These are phyloP conservation scores for Huntiella bhutanensis DNA, from an alignment of 2,329 filamentous ascomycete species.

Conservation along the genomic window DNA sequence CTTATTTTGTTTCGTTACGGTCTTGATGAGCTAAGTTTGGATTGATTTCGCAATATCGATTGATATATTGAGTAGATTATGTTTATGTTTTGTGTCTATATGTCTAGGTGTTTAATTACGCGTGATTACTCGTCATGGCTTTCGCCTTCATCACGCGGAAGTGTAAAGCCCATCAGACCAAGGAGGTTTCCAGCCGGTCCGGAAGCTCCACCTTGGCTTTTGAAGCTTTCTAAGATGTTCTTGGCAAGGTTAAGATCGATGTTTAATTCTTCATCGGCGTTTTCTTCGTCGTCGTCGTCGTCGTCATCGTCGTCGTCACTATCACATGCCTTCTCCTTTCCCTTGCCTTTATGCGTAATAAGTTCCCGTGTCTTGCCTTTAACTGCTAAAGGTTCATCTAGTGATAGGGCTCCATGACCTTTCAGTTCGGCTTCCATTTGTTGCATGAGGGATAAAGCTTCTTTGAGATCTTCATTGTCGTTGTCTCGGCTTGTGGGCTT, in stretches of 20 bases:
- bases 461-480: conserved; percentile 33
- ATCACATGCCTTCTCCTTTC: not conserved
- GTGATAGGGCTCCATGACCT: conserved; percentile 43
- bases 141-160: conserved; percentile 59
- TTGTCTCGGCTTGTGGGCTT: not conserved
- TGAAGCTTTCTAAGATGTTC: conserved; percentile 84
- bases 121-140: conserved; percentile 14
- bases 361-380: conserved; percentile 12
- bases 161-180: conserved; percentile 61
- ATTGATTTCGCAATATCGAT: no score
- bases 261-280: conserved; percentile 42
- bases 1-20: not conserved
- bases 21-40: not conserved
- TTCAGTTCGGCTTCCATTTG: conserved; percentile 58
- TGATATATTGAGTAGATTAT: not conserved
- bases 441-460: conserved; percentile 45
- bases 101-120: not conserved
- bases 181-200: conserved; percentile 80
- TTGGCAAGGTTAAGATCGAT: conserved; percentile 76
- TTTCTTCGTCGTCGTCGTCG: conserved; percentile 30
- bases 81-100: not conserved
- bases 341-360: not conserved
- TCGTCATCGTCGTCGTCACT: conserved; percentile 14
- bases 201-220: conserved; percentile 66
- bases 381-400: conserved; percentile 22